Conservation (phyloP, 2,329 filamentous ascomycete species). For the Pestalotiopsis sp. region DNA sequence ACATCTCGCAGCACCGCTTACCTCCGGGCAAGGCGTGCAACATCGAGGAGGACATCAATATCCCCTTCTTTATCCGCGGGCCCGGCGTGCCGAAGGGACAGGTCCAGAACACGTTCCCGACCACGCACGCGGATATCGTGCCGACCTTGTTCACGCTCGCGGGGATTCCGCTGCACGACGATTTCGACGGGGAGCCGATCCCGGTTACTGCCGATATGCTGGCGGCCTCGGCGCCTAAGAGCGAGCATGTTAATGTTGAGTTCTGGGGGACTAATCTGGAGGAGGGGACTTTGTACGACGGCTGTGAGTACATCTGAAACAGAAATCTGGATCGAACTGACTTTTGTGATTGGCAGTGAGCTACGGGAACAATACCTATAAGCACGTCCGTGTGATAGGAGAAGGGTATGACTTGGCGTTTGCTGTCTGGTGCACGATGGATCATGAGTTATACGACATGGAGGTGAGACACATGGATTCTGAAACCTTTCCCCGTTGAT, state of each 20-base stretch:
- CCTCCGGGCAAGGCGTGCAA: slow-evolving; percentile 47
- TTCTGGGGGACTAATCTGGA: slow-evolving; percentile 35
- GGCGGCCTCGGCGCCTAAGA: slow-evolving; percentile 24
- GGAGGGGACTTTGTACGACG: slow-evolving; percentile 13
- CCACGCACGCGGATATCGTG: slow-evolving; percentile 48
- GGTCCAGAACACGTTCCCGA: slow-evolving; percentile 35
- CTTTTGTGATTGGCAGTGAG: not conserved
- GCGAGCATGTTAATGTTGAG: slow-evolving; percentile 47
- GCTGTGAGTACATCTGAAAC: not conserved
- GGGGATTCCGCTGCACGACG: slow-evolving; percentile 31
- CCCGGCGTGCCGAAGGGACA: slow-evolving; percentile 39
- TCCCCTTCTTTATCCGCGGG: slow-evolving; percentile 48
- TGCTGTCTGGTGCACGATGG: slow-evolving; percentile 69
- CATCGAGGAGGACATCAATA: slow-evolving; percentile 48
- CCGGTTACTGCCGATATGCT: not conserved
- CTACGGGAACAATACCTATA: slow-evolving; percentile 43
- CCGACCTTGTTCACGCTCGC: slow-evolving; percentile 42
- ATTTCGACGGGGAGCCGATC: slow-evolving; percentile 14
- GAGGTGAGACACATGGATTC: slow-evolving; percentile 40
- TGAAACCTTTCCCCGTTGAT: not conserved
- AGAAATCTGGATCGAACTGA: not conserved
- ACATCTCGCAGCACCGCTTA: slow-evolving; percentile 49
- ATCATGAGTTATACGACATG: slow-evolving; percentile 67
- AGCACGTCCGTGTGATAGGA: slow-evolving; percentile 41
- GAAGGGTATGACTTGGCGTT: not conserved